Conservation (phyloP, 2,329 filamentous ascomycete species). For the Allantophomopsis lycopodina region DNA sequence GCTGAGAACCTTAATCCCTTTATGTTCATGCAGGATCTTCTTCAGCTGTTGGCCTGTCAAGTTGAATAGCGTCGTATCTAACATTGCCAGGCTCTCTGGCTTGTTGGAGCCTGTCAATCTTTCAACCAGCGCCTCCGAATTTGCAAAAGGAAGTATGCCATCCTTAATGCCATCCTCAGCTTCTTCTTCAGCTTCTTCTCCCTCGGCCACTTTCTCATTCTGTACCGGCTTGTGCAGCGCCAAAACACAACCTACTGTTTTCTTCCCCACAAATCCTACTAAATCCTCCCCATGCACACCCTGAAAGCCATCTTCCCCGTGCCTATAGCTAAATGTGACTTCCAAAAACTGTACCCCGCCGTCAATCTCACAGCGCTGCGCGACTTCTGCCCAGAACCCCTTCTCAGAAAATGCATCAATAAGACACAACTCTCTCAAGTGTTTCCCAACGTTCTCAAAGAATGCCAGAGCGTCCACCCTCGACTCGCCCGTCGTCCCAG, state of each 20-base stretch:
- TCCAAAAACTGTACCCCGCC: too few species aligned
- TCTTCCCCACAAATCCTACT: conserved; percentile 4
- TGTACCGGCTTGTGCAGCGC: conserved; percentile 7
- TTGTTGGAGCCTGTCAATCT: conserved; percentile 7
- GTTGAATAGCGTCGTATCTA: conserved; percentile 26
- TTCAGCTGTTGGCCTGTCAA: conserved; percentile 19
- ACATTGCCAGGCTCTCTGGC: conserved; percentile 8
- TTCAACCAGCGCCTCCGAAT: conserved; percentile 5
- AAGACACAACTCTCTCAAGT: conserved; percentile 27
- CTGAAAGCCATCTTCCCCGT: too few species aligned
- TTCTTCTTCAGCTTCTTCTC: conserved; percentile 9
- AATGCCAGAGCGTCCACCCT: conserved; percentile 25
- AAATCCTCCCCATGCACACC: conserved; percentile 6
- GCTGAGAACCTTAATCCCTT: conserved; percentile 22
- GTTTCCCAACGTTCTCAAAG: conserved; percentile 12
- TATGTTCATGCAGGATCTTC: conserved; percentile 20
- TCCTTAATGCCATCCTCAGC: conserved; percentile 7
- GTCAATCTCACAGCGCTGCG: neutral
- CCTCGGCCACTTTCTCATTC: conserved; percentile 9
- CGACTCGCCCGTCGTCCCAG: conserved; percentile 23
- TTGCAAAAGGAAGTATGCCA: conserved; percentile 2
- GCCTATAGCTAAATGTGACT: too few species aligned
- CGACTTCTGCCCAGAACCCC: conserved; percentile 22
- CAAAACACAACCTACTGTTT: conserved; percentile 4
- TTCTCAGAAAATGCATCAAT: conserved; percentile 29